These are phyloP conservation scores for Didymella keratinophila DNA, from an alignment of 2,329 filamentous ascomycete genomes.

Conservation along the genomic window DNA sequence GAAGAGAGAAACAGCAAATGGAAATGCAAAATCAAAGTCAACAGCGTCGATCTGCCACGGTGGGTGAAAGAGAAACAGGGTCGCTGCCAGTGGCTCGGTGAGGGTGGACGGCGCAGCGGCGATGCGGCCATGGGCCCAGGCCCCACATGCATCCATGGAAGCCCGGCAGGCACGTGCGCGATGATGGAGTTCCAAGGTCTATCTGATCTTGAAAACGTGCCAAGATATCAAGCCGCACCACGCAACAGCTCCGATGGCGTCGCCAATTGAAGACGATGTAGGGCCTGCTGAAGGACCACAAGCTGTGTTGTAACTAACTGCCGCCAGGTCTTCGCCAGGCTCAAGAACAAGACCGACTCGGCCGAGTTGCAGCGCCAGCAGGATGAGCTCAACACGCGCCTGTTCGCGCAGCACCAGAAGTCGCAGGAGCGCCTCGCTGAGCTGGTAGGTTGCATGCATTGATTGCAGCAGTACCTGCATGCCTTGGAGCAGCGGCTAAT, in stretches of 20 bases:
- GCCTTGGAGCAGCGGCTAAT: not conserved
- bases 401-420: conserved; percentile 66
- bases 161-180: not conserved
- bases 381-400: conserved; percentile 66
- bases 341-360: conserved; percentile 66
- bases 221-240: conserved; percentile 34
- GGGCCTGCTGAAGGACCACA: conserved; percentile 20
- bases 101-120: not conserved
- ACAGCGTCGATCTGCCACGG: not conserved
- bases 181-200: not conserved
- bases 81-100: not conserved
- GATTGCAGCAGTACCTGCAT: too few species aligned
- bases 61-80: not conserved
- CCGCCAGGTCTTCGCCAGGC: conserved; percentile 65
- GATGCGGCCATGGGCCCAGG: not conserved
- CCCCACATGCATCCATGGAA: not conserved
- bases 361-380: conserved; percentile 67
- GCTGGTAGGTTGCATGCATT: conserved; percentile 59
- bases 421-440: conserved; percentile 70
- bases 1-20: not conserved
- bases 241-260: conserved; percentile 52
- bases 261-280: conserved; percentile 57
- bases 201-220: conserved; percentile 22
- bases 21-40: not conserved
- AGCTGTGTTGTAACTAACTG: conserved; percentile 1